Evolutionary conservation across 2,329 filamentous ascomycete species (phyloP).

Genomic region (Westerdykella aurantiaca): DNA sequence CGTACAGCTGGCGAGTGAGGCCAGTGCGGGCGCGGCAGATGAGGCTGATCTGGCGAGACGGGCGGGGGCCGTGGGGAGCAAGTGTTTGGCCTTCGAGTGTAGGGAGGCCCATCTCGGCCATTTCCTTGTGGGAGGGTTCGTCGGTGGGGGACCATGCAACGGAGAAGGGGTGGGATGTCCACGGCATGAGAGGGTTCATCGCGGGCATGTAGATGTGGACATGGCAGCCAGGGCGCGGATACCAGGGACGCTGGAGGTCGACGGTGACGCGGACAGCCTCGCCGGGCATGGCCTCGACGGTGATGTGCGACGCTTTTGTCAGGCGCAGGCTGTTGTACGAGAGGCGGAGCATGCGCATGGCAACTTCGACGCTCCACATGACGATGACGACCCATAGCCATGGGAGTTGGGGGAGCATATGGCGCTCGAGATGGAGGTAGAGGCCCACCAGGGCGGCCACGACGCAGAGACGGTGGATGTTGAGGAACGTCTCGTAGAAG

Average conservation of each 20-base stretch:
- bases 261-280: slow-evolving; percentile 58
- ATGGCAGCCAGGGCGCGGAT: slow-evolving; percentile 52
- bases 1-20: slow-evolving; percentile 64
- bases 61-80: slow-evolving; percentile 13
- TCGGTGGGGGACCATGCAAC: slow-evolving; percentile 43
- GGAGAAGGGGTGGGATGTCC: slow-evolving; percentile 47
- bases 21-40: slow-evolving; percentile 69
- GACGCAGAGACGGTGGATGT: slow-evolving; percentile 73
- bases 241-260: slow-evolving; percentile 51
- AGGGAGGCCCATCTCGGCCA: slow-evolving; percentile 19
- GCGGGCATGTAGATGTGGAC: slow-evolving; percentile 56
- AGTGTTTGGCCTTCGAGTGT: slow-evolving; percentile 26
- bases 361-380: slow-evolving; percentile 69
- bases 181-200: slow-evolving; percentile 25
- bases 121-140: slow-evolving; percentile 23
- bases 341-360: slow-evolving; percentile 45
- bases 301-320: slow-evolving; percentile 47
- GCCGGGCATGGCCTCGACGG: slow-evolving; percentile 54
- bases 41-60: slow-evolving; percentile 55
- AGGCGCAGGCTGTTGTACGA: slow-evolving; percentile 51
- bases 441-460: slow-evolving; percentile 63
- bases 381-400: slow-evolving; percentile 69
- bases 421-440: slow-evolving; percentile 70
- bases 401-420: slow-evolving; percentile 61
- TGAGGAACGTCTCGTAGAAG: slow-evolving; percentile 96